phyloP scores from a whole-genome alignment of 257 asterid genomes.

The Ballota nigra region DNA sequence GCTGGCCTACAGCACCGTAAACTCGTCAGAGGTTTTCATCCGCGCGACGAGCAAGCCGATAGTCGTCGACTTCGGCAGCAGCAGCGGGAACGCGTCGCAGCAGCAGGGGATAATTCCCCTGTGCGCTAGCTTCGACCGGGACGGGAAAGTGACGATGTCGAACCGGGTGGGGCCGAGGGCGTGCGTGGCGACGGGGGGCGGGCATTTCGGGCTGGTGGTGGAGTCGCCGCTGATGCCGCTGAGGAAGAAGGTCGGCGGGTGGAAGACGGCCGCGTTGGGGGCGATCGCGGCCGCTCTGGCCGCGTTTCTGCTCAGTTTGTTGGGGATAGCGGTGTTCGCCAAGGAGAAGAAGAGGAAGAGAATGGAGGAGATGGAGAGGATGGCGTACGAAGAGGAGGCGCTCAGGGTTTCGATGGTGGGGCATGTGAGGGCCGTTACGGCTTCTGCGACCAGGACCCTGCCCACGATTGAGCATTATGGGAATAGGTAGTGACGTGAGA shows the following conservation, averaged over 20 bases:
- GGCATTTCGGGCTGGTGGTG: conserved; percentile 82
- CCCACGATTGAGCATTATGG: conserved; percentile 68
- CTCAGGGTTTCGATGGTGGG: conserved; percentile 94
- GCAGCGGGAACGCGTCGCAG: conserved; percentile 18
- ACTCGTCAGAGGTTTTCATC: conserved; percentile 50
- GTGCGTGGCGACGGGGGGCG: conserved; percentile 50
- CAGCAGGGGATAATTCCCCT: conserved; percentile 62
- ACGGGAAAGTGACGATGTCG: conserved; percentile 55
- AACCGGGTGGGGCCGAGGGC: conserved; percentile 40
- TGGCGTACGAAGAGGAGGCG: conserved; percentile 97
- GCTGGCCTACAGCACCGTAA: conserved; percentile 55
- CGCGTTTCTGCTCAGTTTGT: conserved; percentile 54
- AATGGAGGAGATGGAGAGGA: conserved; percentile 79
- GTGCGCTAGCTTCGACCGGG: conserved; percentile 70
- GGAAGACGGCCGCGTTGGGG: conserved; percentile 64
- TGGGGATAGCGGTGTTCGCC: conserved; percentile 60
- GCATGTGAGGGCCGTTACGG: conserved; percentile 80
- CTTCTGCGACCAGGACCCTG: conserved; percentile 61
- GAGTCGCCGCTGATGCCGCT: conserved; percentile 68
- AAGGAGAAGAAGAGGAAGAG: conserved; percentile 84
- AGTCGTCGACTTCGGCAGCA: conserved; percentile 49
- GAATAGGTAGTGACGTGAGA: too few relatives aligned
- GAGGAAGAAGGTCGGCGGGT: conserved; percentile 36
- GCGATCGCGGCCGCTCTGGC: conserved; percentile 76
- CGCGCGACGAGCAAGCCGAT: conserved; percentile 47